These are phyloP conservation scores for Fusarium verrucosum DNA, from an alignment of 2,329 filamentous ascomycete species.

Conservation along the genomic window DNA sequence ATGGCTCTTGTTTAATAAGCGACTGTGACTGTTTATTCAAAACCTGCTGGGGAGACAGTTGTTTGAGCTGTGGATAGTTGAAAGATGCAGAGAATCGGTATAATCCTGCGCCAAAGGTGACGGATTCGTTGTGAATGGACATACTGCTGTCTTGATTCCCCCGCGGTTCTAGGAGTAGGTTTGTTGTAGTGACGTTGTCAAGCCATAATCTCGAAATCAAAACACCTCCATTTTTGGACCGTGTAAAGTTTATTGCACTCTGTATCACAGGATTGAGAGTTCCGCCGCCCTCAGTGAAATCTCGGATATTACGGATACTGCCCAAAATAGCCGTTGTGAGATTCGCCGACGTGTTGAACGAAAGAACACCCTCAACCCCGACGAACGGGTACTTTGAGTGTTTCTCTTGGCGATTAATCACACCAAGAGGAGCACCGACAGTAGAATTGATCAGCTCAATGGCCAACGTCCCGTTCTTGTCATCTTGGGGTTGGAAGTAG, in stretches of 20 bases:
- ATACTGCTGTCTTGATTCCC: conserved; percentile 34
- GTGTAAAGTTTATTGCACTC: conserved; percentile 57
- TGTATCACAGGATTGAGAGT: conserved; percentile 63
- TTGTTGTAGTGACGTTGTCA: conserved; percentile 67
- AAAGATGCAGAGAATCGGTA: conserved; percentile 68
- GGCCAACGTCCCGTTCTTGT: conserved; percentile 61
- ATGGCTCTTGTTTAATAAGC: conserved; percentile 52
- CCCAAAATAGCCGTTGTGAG: conserved; percentile 67
- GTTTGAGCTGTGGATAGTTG: conserved; percentile 69
- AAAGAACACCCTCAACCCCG: conserved; percentile 62
- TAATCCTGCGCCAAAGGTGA: conserved; percentile 61
- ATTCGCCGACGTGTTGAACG: conserved; percentile 66
- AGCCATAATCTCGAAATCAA: conserved; percentile 66
- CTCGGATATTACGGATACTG: conserved; percentile 69
- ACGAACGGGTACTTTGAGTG: conserved; percentile 53
- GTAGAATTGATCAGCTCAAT: conserved; percentile 63
- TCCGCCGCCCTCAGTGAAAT: conserved; percentile 68
- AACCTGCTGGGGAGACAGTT: conserved; percentile 60
- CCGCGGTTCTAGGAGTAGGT: conserved; percentile 57
- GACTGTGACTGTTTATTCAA: conserved; percentile 58
- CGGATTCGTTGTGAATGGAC: conserved; percentile 51
- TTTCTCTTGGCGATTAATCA: conserved; percentile 51
- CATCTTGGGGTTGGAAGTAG: conserved; percentile 65
- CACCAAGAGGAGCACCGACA: conserved; percentile 55
- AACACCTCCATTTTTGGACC: conserved; percentile 54